Evolutionary conservation across 2,329 filamentous ascomycete genomes (phyloP), one percentile per base, ranked within the genome.

Genomic region (Myriosclerotinia curreyana): DNA sequence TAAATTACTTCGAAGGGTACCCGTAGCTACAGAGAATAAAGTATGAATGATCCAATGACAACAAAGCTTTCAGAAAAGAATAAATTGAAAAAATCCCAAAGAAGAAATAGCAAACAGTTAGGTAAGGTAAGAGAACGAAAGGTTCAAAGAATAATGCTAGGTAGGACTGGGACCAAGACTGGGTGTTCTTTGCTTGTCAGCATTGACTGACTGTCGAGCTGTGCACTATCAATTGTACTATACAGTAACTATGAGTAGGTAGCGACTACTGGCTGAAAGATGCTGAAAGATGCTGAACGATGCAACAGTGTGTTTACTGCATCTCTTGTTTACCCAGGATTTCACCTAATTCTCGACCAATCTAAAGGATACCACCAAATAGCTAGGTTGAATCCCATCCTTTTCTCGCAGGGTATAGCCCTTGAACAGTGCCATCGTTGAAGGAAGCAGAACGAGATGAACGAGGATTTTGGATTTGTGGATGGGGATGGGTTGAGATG

Each of bases 381-480:
- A 25, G 52, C 51, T 63, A 52, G 60, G 60, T 36, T 20, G 31
- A n/a, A 31, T 50, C 52, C 60, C 40, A 62, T 62, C 14, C 52
- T 34, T 36, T 22, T 48, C 25, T 50, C 22, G 52, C 34, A 63
- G 44, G 51, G 51, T 38, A 42, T 56, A 9, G 22, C 17, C 36
- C 44, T 49, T 50, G 61, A 40, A 63, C 61, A 54, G 61, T 63
- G 61, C 52, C 60, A 55, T 62, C 34, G 50, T 12, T 56, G 28
- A n/a, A 28, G 14, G 6, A 7, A 44, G 12, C 3, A n/a, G 22
- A 34, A 55, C 28, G n/a, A 62, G 49, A 46, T 54, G 48, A 25
- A 49, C 15, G 50, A 62, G 52, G 52, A 36, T 17, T 36, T 49
- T 31, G 28, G 28, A 31, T 31, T 31, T 31, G n/a, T 15, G 11